Evolutionary conservation across 495 filamentous ascomycete genomes (phyloP).

Genomic region (Oleoguttula mirabilis): DNA sequence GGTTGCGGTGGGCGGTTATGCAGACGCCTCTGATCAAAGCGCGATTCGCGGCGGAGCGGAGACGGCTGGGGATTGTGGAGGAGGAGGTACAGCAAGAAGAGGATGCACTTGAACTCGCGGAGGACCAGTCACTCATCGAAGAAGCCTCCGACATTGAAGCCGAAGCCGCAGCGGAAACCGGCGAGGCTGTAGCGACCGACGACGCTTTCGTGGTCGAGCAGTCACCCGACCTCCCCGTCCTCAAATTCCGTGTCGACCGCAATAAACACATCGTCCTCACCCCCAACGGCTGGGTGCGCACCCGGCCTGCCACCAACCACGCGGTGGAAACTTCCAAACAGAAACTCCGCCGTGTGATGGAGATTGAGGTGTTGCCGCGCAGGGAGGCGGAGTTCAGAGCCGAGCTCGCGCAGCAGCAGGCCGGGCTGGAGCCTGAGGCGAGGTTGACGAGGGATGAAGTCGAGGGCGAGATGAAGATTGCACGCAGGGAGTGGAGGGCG

Average conservation of each 20-base stretch:
- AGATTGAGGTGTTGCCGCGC: no score
- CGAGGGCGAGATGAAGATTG: no score
- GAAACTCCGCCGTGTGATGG: no score
- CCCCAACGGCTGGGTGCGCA: slow-evolving; percentile 12
- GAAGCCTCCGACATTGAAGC: slow-evolving; percentile 5
- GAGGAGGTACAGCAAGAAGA: slow-evolving; percentile 4
- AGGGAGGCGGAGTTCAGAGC: no score
- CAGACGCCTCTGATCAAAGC: slow-evolving; percentile 51
- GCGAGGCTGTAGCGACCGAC: slow-evolving; percentile 5
- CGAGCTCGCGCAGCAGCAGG: no score
- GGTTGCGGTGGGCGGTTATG: slow-evolving; percentile 74
- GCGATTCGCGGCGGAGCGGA: slow-evolving; percentile 46
- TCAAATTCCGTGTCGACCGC: slow-evolving; percentile 18
- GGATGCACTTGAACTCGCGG: slow-evolving; percentile 4
- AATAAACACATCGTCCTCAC: slow-evolving; percentile 13
- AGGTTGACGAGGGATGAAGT: no score
- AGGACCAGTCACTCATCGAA: slow-evolving; percentile 3
- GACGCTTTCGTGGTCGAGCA: slow-evolving; percentile 12
- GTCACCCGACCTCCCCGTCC: slow-evolving; percentile 1
- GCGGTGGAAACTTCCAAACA: no score
- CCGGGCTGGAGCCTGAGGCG: no score
- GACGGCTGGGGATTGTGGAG: slow-evolving; percentile 35
- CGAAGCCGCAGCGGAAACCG: not conserved
- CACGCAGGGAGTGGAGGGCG: no score
- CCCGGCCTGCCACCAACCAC: no score